Evolutionary conservation across 2,329 filamentous ascomycete genomes (phyloP), one percentile per base, ranked within the genome.

Genomic region (Leptographium lundbergii): DNA sequence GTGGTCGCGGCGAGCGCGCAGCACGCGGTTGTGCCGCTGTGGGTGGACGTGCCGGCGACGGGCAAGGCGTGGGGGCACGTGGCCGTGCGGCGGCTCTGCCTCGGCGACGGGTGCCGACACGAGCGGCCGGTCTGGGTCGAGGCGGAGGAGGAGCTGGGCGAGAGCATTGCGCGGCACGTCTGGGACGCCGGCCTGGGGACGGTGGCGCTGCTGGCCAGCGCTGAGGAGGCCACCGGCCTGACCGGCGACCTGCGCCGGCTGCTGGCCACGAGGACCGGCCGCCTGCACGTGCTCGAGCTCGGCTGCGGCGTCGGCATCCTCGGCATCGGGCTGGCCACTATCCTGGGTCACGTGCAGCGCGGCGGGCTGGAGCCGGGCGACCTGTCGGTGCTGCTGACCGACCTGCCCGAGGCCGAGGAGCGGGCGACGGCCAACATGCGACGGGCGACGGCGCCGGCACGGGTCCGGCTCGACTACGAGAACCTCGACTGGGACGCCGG

Each of bases 121-220:
- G 29, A 56, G n/a, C 39, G 56, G 22, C 53, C 67, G 2, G 64
- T 67, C 0, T 64, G 62, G 11, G 61, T 81, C 9, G 71, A 75
- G 32, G 68, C 82, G 5, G 76, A 79, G 57, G 81, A 84, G 61
- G 79, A 82, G 57, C 75, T 83, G 11, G 80, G 79, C 17, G 80
- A 83, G 68, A 82, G 79, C 65, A 82, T 84, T 58, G 80, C 80
- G 0, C 75, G 80, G 3, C 80, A 83, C 61, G 72, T 83, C 6
- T 84, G 81, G 81, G 81, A 84, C 57, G 80, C 75, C 1, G 81
- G 81, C 0, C 69, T 82, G 11, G 70, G 78, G 6, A 74, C 76
- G 1, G 69, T 74, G 1, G 71, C 71, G n/a, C n/a, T n/a, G n/a
- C n/a, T n/a, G n/a, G n/a, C n/a, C n/a, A n/a, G n/a, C n/a, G 39